Conservation (phyloP, 305 asterid species). For the Solanum hybrid region DNA sequence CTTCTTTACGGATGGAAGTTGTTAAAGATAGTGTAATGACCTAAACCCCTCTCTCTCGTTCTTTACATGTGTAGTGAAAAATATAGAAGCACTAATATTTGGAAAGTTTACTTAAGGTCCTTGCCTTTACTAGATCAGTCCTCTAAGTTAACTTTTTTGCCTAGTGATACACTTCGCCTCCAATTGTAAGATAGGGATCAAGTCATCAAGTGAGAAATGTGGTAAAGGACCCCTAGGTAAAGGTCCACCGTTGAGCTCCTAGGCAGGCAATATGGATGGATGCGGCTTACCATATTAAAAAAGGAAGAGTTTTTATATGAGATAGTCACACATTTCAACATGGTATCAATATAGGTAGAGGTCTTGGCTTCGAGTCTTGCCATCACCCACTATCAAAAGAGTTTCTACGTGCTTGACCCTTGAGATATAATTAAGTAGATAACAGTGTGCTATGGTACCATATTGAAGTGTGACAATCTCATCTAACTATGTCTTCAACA, state of each 20-base stretch:
- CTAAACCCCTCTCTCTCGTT: background rate
- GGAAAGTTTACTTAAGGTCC: background rate
- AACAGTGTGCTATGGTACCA: background rate
- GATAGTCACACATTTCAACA: background rate
- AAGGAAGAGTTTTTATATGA: background rate
- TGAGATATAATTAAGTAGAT: background rate
- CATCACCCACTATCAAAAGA: background rate
- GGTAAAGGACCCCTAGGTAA: background rate
- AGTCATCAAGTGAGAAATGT: background rate
- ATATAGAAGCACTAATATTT: background rate
- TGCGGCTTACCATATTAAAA: background rate
- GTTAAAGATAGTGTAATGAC: conserved; percentile 28
- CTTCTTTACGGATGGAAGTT: conserved; percentile 63
- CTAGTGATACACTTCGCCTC: background rate
- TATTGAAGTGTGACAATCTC: background rate
- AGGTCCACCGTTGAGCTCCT: background rate
- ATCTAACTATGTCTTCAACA: background rate
- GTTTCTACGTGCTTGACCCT: background rate
- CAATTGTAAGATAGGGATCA: background rate
- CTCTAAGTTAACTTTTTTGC: background rate
- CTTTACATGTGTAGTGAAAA: background rate
- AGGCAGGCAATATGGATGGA: background rate
- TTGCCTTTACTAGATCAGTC: background rate
- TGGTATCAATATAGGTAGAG: background rate
- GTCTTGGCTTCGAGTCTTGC: background rate